Base-by-base conservation (phyloP, 805 yeast genomes). In the Pichia scutulata region DNA sequence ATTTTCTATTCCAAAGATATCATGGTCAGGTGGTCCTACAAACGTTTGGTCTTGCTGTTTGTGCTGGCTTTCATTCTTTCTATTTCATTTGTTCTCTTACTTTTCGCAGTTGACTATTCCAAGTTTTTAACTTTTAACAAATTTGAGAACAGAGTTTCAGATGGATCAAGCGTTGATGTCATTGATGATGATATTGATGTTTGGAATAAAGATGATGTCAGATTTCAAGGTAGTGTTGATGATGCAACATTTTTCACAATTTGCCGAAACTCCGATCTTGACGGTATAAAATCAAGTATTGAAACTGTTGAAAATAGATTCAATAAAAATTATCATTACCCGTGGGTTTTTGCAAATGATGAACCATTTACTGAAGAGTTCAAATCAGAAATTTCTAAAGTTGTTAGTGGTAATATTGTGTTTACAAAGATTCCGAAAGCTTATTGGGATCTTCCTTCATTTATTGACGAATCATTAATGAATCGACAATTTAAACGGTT, bases 171-270 rank as follows among this genome's bases (percentile, higher is more conserved):
- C 4, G 12, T 6, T n/a, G 16, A 22, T 36, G 44, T 41, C 2
- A n/a, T 41, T 2, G 53, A 49, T 39, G 18, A 45, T 26, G 47
- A 52, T 18, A 47, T 47, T 43, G 55, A 52, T 14, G 40, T 46
- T 13, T 25, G 49, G 14, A 10, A 7, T 7, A 44, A 44, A 22
- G 25, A 25, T 18, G 41, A 30, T 14, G 36, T n/a, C 18, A 33
- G 16, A n/a, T 50, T 51, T 26, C 54, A 33, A n/a, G 39, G 43
- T 10, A 41, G 37, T 18, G 68, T 70, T 22, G 80, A 77, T 55
- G 82, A 77, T 54, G 92, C 89, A 4, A 78, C 87, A 0, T 73
- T 86, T 58, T 77, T 73, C 41, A 63, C 74, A 10, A 55, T 74
- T n/a, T 73, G 74, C 46, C 56, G 74, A 28, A 73, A 73, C 53